Evolutionary conservation across 2,329 filamentous ascomycete species (phyloP).

Genomic region (Trichoderma brevicompactum): DNA sequence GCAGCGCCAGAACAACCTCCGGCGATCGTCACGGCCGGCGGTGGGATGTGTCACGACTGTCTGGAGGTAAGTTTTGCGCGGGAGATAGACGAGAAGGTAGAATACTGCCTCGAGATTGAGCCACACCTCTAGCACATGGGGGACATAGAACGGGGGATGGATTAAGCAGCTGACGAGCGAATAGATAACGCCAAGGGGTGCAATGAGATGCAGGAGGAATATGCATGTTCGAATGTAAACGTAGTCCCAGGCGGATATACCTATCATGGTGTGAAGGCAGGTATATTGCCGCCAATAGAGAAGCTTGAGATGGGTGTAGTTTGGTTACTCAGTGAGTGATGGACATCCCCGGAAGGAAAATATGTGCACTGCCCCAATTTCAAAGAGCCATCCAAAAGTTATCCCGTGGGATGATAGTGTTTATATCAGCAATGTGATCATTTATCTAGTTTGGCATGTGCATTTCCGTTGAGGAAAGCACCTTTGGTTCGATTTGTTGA

Average conservation of each 20-base stretch:
- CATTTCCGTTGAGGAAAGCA: constrained; percentile 1
- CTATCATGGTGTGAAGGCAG: constrained; percentile 23
- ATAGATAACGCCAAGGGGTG: constrained; percentile 55
- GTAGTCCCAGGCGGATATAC: constrained; percentile 34
- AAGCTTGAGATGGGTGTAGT: neutral
- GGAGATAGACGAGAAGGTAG: constrained; percentile 58
- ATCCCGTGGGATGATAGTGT: neutral
- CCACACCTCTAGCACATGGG: constrained; percentile 47
- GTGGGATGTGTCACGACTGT: constrained; percentile 55
- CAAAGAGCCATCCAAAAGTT: neutral
- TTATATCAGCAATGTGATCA: neutral
- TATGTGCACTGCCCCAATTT: neutral
- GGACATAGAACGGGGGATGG: constrained; percentile 37
- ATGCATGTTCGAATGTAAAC: constrained; percentile 53
- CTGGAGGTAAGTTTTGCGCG: constrained; percentile 56
- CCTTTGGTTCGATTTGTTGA: neutral
- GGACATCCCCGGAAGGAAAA: neutral
- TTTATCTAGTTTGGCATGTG: neutral
- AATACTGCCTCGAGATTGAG: constrained; percentile 57
- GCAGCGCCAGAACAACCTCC: constrained; percentile 56
- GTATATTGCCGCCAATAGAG: neutral
- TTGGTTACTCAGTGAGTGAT: neutral
- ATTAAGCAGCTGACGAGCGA: constrained; percentile 40
- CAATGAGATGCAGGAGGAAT: constrained; percentile 52
- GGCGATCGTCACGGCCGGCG: constrained; percentile 50